phyloP scores from a whole-genome alignment of 1,139 yeast genomes.

The Suhomyces bribrorum region DNA sequence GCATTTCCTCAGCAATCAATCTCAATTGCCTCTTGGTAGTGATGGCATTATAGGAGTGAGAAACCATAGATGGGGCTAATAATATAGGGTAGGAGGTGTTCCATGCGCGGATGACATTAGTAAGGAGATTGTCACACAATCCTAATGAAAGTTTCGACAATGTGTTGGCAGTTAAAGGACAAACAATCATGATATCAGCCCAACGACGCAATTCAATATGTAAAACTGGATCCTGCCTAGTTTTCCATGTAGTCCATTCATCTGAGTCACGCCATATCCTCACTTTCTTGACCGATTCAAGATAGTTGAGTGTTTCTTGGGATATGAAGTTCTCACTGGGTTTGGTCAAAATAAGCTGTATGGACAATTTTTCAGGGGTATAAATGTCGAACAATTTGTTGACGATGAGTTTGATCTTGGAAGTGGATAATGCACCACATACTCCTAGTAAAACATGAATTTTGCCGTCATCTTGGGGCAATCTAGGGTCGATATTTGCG shows the following conservation, averaged over 20 bases:
- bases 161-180: constrained; percentile 90
- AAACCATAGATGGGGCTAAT: constrained; percentile 93
- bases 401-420: constrained; percentile 73
- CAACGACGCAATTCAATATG: constrained; percentile 92
- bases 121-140: constrained; percentile 81
- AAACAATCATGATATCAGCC: constrained; percentile 90
- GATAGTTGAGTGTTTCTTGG: constrained; percentile 48
- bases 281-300: constrained; percentile 45
- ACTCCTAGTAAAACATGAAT: constrained; percentile 85
- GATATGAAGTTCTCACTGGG: constrained; percentile 81
- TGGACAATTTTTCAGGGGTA: constrained; percentile 68
- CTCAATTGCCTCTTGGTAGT: constrained; percentile 81
- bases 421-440: constrained; percentile 83
- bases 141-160: constrained; percentile 89
- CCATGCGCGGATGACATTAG: constrained; percentile 92
- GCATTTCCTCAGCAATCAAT: constrained; percentile 80
- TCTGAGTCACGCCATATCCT: constrained; percentile 87
- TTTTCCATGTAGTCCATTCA: constrained; percentile 89
- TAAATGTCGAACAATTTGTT: constrained; percentile 78
- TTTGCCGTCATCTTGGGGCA: constrained; percentile 91
- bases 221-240: constrained; percentile 84
- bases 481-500: constrained; percentile 69
- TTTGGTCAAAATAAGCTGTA: constrained; percentile 78
- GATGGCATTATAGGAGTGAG: constrained; percentile 84
- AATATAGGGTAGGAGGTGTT: constrained; percentile 83